Base-by-base conservation (phyloP, 441 rosid genomes). In the Euphorbia neoarborescens region DNA sequence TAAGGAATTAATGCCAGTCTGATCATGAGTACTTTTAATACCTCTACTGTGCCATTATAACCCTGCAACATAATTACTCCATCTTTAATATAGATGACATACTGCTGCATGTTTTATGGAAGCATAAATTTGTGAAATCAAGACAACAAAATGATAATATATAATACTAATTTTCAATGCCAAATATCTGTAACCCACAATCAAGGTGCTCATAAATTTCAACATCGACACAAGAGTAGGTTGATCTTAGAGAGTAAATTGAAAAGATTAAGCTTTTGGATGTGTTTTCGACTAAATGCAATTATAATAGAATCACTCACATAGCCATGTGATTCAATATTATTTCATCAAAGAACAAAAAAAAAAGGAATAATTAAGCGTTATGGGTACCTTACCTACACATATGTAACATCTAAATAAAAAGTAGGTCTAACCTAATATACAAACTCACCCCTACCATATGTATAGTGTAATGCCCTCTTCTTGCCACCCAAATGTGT, bases 11-110 rank as follows among this genome's bases (percentile, higher is more conserved):
- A 7, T 70, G 63, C 53, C 32, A 68, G 40, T 63, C 71, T 66
- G 66, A 61, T 44, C 57, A 59, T 40, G 71, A 75, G 80, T 88
- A 92, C 99, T 79, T 94, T 90, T 62, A 94, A 76, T 79, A 96
- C 99, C 80, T 94, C 98, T 68, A 94, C 90, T 4, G 98, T 89
- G 87, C 98, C 99, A 77, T 94, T 91, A 65, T 90, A 92, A 79
- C 97, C 96, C 99, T 94, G 90, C 82, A 78, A 60, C 57, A 66
- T 30, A 46, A 22, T 51, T 68, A 59, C 35, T 32, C 51, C 37
- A 20, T 61, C 60, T n/a, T 5, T 4, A 13, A 15, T 14, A 61
- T 17, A 20, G 67, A 22, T 65, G 56, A 27, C 12, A 69, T 20
- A 53, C 27, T 73, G n/a, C n/a, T n/a, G 25, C 24, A 20, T 24